A percentile compares a stretch with the other conserved stretches of the same genome.
Evolutionary conservation across 345 rosid species (phyloP).

Genomic region (Acer negundo): DNA sequence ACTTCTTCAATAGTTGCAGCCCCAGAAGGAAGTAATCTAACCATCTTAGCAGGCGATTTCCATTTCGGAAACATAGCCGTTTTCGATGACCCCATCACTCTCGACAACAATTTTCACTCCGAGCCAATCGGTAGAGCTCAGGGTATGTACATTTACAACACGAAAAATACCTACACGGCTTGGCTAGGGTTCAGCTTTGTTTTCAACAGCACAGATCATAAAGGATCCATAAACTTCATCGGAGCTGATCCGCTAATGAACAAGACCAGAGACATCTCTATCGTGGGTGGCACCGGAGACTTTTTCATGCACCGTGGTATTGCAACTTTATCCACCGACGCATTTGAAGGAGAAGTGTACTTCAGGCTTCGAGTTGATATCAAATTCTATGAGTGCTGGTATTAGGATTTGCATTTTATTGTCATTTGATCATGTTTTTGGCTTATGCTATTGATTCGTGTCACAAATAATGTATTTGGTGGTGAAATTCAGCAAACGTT

Average conservation of each 20-base stretch:
- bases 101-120: conserved; percentile 48
- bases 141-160: conserved; percentile 49
- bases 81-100: conserved; percentile 55
- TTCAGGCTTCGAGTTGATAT: conserved; percentile 41
- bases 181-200: conserved; percentile 48
- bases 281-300: conserved; percentile 56
- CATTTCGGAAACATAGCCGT: conserved; percentile 48
- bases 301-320: conserved; percentile 54
- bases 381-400: conserved; percentile 57
- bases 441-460: not conserved
- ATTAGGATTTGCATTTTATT: not conserved
- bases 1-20: conserved; percentile 47
- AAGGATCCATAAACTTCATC: conserved; percentile 41
- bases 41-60: conserved; percentile 32
- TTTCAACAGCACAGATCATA: conserved; percentile 35
- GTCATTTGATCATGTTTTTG: not conserved
- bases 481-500: not conserved
- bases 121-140: conserved; percentile 46
- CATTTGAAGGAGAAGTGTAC: conserved; percentile 44
- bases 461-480: not conserved
- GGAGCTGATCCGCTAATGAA: conserved; percentile 49
- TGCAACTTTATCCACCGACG: conserved; percentile 43
- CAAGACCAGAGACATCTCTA: conserved; percentile 45
- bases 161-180: conserved; percentile 43
- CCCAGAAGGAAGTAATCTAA: conserved; percentile 36